Evolutionary conservation across 768 basidiomycete genomes (phyloP), one percentile per base, ranked within the genome.

Genomic region (Pleurotus sapidus): DNA sequence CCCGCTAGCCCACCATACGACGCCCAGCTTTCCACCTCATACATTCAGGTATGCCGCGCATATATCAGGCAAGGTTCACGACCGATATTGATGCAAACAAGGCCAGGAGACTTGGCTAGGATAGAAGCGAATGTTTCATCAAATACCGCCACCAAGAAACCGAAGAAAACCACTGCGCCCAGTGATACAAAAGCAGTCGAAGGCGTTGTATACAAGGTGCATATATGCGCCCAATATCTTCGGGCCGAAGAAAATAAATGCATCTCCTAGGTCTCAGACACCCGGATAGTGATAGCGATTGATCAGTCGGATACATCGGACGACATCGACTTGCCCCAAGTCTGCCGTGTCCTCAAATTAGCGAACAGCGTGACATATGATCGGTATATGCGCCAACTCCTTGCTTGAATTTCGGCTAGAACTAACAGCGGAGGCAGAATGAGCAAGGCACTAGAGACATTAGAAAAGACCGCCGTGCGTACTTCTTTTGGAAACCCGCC

Each of bases 321-420:
- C 46, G 89, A 91, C 49, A 72, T 91, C 11, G 89, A 93, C 63
- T 68, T 97, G 0, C 92, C 94, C 5, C 93, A 95, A 64, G 79
- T 89, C 49, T 92, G 93, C 71, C 79, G 91, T 15, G 73, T 95
- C 50, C 68, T 98, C 51, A 98, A 98, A 67, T 77, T 96, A 2
- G 94, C 94, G 11, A 98, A 98, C 63, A 93, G 87, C 55, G 86
- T 92, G 14, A 98, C 95, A 0, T 95, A 91, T 67, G 93, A 95
- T 64, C 81, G 95, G 91, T 84, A 67, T 43, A 60, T 30, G 25
- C 38, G 24, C 9, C 15, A 3, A 48, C 24, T 23, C 2, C 18
- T 37, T 17, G 7, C 24, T 24, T n/a, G 8, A 17, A 5, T n/a
- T 15, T 14, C 14, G 27, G 18, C 24, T 40, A 30, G 43, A 23